Percentiles rank a stretch among this genome's conserved stretches.
Evolutionary conservation across 495 filamentous ascomycete genomes (phyloP).

Genomic region (Penicillium alfredii): DNA sequence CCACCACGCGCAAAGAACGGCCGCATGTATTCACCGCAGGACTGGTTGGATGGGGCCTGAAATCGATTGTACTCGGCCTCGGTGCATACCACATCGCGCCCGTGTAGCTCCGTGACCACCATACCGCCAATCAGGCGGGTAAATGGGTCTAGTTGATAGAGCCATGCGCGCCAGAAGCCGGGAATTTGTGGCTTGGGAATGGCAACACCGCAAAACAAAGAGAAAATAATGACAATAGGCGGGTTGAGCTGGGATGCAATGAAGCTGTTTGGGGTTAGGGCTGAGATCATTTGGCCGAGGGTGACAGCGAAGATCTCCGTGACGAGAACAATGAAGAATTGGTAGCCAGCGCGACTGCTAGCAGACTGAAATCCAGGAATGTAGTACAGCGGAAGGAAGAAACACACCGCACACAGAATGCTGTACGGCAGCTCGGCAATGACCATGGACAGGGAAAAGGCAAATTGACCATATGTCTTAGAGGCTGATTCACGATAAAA

Average conservation of each 20-base stretch:
- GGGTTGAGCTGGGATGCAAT: slow-evolving; percentile 70
- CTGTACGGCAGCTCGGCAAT: slow-evolving; percentile 72
- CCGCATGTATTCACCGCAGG: slow-evolving; percentile 69
- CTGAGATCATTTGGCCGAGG: slow-evolving; percentile 61
- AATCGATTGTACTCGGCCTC: slow-evolving; percentile 55
- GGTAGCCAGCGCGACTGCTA: slow-evolving; percentile 62
- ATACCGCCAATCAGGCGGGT: slow-evolving; percentile 76
- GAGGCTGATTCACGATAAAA: slow-evolving; percentile 73
- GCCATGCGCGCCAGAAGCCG: slow-evolving; percentile 70
- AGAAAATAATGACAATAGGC: slow-evolving; percentile 71
- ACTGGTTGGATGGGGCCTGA: slow-evolving; percentile 51
- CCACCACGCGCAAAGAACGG: slow-evolving; percentile 58
- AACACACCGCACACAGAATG: slow-evolving; percentile 63
- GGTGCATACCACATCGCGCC: slow-evolving; percentile 53
- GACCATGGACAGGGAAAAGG: slow-evolving; percentile 65
- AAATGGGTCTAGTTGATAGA: slow-evolving; percentile 80
- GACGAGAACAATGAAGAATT: slow-evolving; percentile 75
- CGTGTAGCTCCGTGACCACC: slow-evolving; percentile 67
- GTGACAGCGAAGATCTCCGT: slow-evolving; percentile 73
- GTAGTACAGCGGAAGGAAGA: slow-evolving; percentile 73
- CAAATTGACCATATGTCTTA: slow-evolving; percentile 71
- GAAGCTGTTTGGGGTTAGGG: slow-evolving; percentile 63
- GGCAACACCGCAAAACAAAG: slow-evolving; percentile 78
- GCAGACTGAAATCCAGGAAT: slow-evolving; percentile 56
- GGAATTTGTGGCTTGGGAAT: slow-evolving; percentile 72